Evolutionary conservation across 2,329 filamentous ascomycete genomes (phyloP).

Genomic region (Teratosphaeria zuluensis): DNA sequence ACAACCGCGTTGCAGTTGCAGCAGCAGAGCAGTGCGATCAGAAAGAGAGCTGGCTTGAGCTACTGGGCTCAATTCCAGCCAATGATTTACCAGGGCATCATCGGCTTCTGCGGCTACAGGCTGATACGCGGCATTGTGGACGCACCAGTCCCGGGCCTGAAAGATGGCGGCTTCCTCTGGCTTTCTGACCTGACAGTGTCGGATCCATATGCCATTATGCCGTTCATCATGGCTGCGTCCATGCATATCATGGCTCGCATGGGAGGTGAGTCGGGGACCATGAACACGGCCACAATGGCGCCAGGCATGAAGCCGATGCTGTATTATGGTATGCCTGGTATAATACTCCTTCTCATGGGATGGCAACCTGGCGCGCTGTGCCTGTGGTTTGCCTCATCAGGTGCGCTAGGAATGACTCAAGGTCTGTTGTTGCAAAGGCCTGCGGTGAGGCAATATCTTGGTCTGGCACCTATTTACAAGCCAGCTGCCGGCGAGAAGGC

Average conservation of each 20-base stretch:
- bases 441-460: conserved; percentile 27
- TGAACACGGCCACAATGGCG: conserved; percentile 16
- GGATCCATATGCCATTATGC: conserved; percentile 73
- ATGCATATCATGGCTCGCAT: conserved; percentile 28
- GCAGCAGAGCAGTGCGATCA: conserved; percentile 41
- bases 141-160: conserved; percentile 72
- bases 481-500: background rate
- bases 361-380: conserved; percentile 50
- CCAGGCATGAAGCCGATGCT: conserved; percentile 32
- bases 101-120: conserved; percentile 74
- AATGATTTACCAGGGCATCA: conserved; percentile 52
- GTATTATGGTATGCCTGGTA: conserved; percentile 40
- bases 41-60: conserved; percentile 47
- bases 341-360: conserved; percentile 45
- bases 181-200: conserved; percentile 63
- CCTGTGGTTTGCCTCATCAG: conserved; percentile 49
- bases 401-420: conserved; percentile 31
- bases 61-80: conserved; percentile 44
- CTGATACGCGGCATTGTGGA: conserved; percentile 62
- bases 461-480: conserved; percentile 29
- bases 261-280: conserved; percentile 40
- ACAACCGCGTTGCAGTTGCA: conserved; percentile 37
- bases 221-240: conserved; percentile 32
- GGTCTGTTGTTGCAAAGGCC: conserved; percentile 29
- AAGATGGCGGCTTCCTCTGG: conserved; percentile 65